Conservation (phyloP, 176 grass and related monocot species). For the Paspalum vaginatum region DNA sequence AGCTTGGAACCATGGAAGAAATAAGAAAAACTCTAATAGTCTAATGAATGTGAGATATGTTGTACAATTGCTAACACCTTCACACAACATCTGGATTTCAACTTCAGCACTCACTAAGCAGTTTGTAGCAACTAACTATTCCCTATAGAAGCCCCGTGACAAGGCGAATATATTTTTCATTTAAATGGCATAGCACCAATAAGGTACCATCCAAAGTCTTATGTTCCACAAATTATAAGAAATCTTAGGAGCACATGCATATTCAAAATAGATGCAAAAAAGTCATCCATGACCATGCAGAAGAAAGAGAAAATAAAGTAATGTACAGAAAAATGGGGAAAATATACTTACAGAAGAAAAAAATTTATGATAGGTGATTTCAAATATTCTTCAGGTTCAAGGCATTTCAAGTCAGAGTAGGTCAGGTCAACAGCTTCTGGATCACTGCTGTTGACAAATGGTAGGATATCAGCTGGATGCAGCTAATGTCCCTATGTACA, state of each 20-base stretch:
- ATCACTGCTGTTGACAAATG: constrained; percentile 49
- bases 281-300: constrained; percentile 1
- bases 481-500: constrained; percentile 6
- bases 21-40: background rate
- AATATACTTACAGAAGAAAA: constrained; percentile 55
- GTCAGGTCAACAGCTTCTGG: constrained; percentile 38
- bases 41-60: constrained; percentile 7
- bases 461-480: constrained; percentile 33
- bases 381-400: constrained; percentile 52
- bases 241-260: background rate
- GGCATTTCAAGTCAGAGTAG: constrained; percentile 55
- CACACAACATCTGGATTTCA: constrained; percentile 10
- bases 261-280: background rate
- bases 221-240: background rate
- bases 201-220: constrained; percentile 8
- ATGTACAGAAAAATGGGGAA: constrained; percentile 6
- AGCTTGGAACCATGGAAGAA: background rate
- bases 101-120: background rate
- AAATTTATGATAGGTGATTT: constrained; percentile 69
- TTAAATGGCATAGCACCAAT: constrained; percentile 1
- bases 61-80: constrained; percentile 12
- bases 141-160: background rate
- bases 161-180: constrained; percentile 14
- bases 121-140: constrained; percentile 25
- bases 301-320: constrained; percentile 27